These are phyloP conservation scores for Aspergillus tubingensis DNA, from an alignment of 2,329 filamentous ascomycete genomes.

Conservation along the genomic window DNA sequence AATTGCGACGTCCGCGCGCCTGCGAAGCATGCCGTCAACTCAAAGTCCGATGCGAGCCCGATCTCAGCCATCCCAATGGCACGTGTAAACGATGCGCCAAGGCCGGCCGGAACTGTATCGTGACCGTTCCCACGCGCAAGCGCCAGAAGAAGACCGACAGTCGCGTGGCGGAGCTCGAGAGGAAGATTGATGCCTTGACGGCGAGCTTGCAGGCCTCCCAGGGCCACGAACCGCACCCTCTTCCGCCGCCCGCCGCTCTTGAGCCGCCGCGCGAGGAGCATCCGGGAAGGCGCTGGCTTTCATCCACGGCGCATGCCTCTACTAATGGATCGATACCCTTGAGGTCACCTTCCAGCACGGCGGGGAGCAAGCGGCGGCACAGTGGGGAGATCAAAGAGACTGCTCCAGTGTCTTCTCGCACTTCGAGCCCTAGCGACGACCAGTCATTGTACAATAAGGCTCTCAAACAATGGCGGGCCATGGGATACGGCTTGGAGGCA, in stretches of 20 bases:
- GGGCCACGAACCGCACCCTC: constrained; percentile 20
- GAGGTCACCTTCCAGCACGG: constrained; percentile 8
- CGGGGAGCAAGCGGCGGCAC: constrained; percentile 35
- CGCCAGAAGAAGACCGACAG: constrained; percentile 90
- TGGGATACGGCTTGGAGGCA: constrained; percentile 18
- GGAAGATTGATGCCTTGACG: constrained; percentile 86
- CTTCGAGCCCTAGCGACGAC: constrained; percentile 24
- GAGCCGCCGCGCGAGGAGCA: constrained; percentile 42
- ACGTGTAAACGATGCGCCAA: constrained; percentile 77
- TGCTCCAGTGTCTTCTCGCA: neutral
- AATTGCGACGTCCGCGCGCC: constrained; percentile 68
- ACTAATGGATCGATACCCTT: constrained; percentile 6
- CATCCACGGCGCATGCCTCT: constrained; percentile 15
- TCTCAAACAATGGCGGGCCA: constrained; percentile 26
- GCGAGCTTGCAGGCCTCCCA: constrained; percentile 68
- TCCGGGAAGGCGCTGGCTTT: constrained; percentile 36
- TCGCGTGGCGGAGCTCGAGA: constrained; percentile 84
- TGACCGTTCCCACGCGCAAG: constrained; percentile 74
- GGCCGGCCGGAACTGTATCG: constrained; percentile 73
- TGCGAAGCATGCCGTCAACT: constrained; percentile 75
- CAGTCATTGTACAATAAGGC: constrained; percentile 19
- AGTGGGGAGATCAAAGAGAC: constrained; percentile 33
- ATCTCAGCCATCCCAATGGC: constrained; percentile 62
- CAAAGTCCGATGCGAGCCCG: constrained; percentile 83
- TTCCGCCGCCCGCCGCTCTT: constrained; percentile 18